Percentiles rank a stretch among this genome's conserved stretches.
Evolutionary conservation across 331 rosid species (phyloP).

Genomic region (Prunus yedoensis): DNA sequence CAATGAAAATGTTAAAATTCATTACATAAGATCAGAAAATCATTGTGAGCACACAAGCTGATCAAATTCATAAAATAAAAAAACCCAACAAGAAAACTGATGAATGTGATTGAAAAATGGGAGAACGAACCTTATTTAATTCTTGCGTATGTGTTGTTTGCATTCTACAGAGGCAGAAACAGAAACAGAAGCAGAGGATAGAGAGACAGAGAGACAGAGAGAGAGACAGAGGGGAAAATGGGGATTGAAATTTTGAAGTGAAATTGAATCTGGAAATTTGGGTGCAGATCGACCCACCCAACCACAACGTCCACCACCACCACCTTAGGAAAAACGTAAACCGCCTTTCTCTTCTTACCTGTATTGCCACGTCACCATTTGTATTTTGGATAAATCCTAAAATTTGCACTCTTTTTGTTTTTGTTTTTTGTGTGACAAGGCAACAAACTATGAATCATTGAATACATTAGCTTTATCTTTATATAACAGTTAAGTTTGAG

Average conservation of each 20-base stretch:
- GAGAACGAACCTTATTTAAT: not conserved
- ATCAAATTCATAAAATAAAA: not conserved
- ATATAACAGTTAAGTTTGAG: no score
- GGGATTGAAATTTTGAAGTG: not conserved
- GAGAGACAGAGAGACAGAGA: not conserved
- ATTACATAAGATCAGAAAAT: not conserved
- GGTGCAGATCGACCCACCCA: not conserved
- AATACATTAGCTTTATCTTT: no score
- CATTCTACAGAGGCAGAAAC: not conserved
- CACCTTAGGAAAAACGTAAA: not conserved
- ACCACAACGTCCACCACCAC: not conserved
- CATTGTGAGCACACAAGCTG: constrained; percentile 4
- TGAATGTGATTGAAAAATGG: not conserved
- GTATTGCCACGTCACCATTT: not conserved
- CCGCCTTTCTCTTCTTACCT: not conserved
- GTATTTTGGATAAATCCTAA: not conserved
- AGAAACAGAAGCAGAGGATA: no score
- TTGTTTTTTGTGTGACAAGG: no score
- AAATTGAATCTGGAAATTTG: constrained; percentile 3
- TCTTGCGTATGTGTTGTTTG: not conserved
- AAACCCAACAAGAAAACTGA: not conserved
- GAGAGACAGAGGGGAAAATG: not conserved
- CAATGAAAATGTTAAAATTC: not conserved
- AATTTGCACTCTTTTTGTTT: not conserved
- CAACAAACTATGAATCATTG: no score